Conservation (phyloP, 2,329 filamentous ascomycete genomes). For the Rhinocladiella similis region DNA sequence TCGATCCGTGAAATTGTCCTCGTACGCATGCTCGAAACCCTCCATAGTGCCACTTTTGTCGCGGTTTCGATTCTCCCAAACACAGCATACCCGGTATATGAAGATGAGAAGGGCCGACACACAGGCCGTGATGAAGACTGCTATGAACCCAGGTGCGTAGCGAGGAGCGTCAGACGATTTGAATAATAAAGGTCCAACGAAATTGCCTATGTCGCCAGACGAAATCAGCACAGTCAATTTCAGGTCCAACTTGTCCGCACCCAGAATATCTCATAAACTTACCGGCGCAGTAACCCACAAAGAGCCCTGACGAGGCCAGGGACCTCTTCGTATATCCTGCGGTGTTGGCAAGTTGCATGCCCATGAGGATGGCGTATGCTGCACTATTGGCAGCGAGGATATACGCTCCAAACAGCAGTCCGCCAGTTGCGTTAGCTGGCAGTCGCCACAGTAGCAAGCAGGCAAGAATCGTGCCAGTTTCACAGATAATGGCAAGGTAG, state of each 20-base stretch:
- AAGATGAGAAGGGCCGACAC: conserved; percentile 31
- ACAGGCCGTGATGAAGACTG: conserved; percentile 26
- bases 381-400: conserved; percentile 49
- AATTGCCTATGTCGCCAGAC: conserved; percentile 27
- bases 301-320: conserved; percentile 22
- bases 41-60: conserved; percentile 37
- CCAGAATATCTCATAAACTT: conserved; percentile 33
- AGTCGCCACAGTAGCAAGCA: conserved; percentile 40
- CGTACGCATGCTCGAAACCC: conserved; percentile 54
- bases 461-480: too few relatives aligned
- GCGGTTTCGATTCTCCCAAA: conserved; percentile 28
- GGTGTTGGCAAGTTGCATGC: conserved; percentile 42
- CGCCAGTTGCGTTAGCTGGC: conserved; percentile 43
- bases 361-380: conserved; percentile 54
- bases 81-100: conserved; percentile 16
- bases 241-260: conserved; percentile 26
- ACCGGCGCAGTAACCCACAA: conserved; percentile 31
- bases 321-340: conserved; percentile 30
- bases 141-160: conserved; percentile 34
- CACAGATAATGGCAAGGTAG: conserved; percentile 35
- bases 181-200: conserved; percentile 36
- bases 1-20: conserved; percentile 52
- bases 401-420: conserved; percentile 50
- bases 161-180: conserved; percentile 34
- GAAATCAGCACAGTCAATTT: background rate